Evolutionary conservation across 305 asterid genomes (phyloP).

Genomic region (Solanum hybrid): DNA sequence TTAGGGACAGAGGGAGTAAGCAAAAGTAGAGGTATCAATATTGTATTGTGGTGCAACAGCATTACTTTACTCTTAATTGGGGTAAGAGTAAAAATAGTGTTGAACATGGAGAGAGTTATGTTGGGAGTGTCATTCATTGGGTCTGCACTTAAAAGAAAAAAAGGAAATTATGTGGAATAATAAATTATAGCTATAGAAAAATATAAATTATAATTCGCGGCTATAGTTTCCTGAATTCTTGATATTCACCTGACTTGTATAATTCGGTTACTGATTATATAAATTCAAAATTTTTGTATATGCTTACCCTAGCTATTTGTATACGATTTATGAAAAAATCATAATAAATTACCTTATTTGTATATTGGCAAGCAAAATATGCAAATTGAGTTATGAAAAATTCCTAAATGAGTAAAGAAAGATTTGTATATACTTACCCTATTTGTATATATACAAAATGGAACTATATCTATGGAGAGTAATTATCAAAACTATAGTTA

Average conservation of each 20-base stretch:
- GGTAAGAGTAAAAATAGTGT: fast-evolving
- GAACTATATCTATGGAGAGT: background rate
- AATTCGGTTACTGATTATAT: too few relatives aligned
- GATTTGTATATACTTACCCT: background rate
- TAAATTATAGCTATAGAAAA: background rate
- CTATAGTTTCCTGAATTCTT: fast-evolving
- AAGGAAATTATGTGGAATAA: background rate
- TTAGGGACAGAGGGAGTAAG: too few relatives aligned
- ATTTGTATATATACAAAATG: too few relatives aligned
- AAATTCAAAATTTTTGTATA: too few relatives aligned
- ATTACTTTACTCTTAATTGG: background rate
- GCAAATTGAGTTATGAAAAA: too few relatives aligned
- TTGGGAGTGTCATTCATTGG: background rate
- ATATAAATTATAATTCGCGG: fast-evolving
- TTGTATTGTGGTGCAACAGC: fast-evolving
- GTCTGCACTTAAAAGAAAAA: background rate
- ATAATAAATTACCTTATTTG: too few relatives aligned
- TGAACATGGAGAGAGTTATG: fast-evolving
- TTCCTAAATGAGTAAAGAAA: too few relatives aligned
- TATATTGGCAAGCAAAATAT: background rate
- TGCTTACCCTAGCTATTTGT: background rate
- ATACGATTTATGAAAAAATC: too few relatives aligned
- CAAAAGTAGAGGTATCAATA: too few relatives aligned
- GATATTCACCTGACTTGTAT: too few relatives aligned
- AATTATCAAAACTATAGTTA: too few relatives aligned